Conservation (phyloP, 2,329 filamentous ascomycete genomes). For the Xylariaceae sp. region DNA sequence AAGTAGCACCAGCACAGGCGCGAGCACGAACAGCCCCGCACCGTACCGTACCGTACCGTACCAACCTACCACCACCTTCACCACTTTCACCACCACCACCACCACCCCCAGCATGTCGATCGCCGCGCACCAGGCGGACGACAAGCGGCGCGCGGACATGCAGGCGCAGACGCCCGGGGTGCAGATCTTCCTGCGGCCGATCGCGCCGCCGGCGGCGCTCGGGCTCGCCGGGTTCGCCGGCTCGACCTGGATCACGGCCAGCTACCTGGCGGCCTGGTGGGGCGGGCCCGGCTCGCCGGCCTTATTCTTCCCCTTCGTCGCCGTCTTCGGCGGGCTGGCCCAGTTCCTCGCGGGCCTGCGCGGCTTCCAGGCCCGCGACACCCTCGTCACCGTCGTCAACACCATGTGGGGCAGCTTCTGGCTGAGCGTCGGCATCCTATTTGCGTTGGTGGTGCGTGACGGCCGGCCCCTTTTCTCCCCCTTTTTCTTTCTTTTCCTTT, state of each 20-base stretch:
- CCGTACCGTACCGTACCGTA: too few species aligned
- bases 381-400: conserved; percentile 7
- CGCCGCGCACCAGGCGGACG: neutral
- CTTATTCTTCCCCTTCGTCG: conserved; percentile 22
- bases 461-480: neutral
- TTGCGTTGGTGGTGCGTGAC: conserved; percentile 5
- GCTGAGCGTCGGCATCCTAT: conserved; percentile 7
- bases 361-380: conserved; percentile 8
- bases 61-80: too few species aligned
- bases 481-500: neutral
- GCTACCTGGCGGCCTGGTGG: conserved; percentile 14
- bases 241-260: conserved; percentile 19
- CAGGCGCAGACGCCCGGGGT: conserved; percentile 9
- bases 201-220: conserved; percentile 22
- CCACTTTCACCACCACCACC: neutral
- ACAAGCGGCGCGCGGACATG: conserved; percentile 1
- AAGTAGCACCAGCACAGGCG: too few species aligned
- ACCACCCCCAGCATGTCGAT: neutral
- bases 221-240: conserved; percentile 22
- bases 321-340: conserved; percentile 19
- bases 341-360: conserved; percentile 21
- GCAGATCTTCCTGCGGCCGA: conserved; percentile 19
- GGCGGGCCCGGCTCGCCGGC: conserved; percentile 13
- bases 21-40: too few species aligned
- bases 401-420: conserved; percentile 8